Conservation (phyloP, 495 filamentous ascomycete species). For the Neurospora sp. region DNA sequence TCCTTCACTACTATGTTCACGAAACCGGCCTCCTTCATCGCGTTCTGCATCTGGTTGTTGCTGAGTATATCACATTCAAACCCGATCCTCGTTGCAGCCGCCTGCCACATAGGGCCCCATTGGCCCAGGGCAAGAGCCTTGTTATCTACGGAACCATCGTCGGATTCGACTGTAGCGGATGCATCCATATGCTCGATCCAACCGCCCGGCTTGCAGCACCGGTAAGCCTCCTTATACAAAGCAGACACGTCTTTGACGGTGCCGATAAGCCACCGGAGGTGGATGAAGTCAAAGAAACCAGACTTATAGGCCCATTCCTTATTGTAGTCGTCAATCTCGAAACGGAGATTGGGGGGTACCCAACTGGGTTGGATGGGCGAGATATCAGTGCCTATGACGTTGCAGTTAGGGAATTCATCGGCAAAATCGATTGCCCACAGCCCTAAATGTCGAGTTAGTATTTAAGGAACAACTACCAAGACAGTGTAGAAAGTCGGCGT, state of each 20-base stretch:
- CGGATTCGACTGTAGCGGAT: neutral
- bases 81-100: constrained; percentile 8
- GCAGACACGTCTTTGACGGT: constrained; percentile 39
- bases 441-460: neutral
- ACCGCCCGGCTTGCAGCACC: constrained; percentile 28
- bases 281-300: constrained; percentile 44
- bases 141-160: neutral
- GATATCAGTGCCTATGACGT: constrained; percentile 48
- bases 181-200: constrained; percentile 19
- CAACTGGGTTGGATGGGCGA: constrained; percentile 47
- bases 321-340: constrained; percentile 51
- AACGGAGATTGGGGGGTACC: constrained; percentile 46
- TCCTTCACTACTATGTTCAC: constrained; percentile 35
- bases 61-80: neutral
- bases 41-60: constrained; percentile 39
- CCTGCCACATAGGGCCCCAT: constrained; percentile 20
- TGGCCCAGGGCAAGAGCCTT: constrained; percentile 16
- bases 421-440: neutral
- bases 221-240: constrained; percentile 24
- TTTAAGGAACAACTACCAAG: too few relatives aligned
- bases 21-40: constrained; percentile 49
- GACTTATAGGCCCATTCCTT: constrained; percentile 36
- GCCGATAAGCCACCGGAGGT: constrained; percentile 43
- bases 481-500: neutral
- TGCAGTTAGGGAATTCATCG: constrained; percentile 9